Evolutionary conservation across 768 basidiomycete genomes (phyloP), one percentile per base, ranked within the genome.

Genomic region (Pleurotus eryngii): DNA sequence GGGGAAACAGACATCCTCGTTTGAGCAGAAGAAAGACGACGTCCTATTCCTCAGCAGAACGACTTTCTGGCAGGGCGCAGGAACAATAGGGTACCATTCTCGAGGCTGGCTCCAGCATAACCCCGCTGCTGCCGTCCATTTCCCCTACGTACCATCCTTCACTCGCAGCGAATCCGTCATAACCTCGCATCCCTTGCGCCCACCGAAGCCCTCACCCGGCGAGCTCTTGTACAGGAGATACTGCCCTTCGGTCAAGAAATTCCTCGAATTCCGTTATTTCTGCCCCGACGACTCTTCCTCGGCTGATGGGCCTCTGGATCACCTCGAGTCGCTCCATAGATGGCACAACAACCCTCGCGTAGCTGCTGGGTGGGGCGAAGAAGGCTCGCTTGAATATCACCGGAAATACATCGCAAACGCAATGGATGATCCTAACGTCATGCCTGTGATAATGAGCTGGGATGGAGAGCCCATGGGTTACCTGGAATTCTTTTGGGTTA

Each of bases 301-400:
- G 9, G 47, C 45, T 18, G 56, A 56, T 38, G 65, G 63, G 6
- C 12, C 67, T 1, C 69, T 68, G 3, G 57, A 63, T 18, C 79
- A 81, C 55, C 66, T 82, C 56, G 73, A 72, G 4, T 69, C 75
- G 14, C 81, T 79, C 64, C 73, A 78, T 48, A 67, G 64, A 49
- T 81, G 80, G 80, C 81, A 81, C 47, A 82, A 82, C 57, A 68
- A 69, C 48, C 73, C 73, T n/a, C 74, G 79, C 6, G 75, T 82
- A 7, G 75, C 75, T 55, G 62, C 57, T 2, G 77, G 72, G 4
- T 82, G 81, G 80, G 71, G 72, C 17, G 79, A 82, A 62, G 59
- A 64, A 14, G 81, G 80, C 0, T 65, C 70, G n/a, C 61, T 78
- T 24, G 75, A 77, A 59, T 64, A 74, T 49, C 80, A 81, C 58